Evolutionary conservation across 2,329 filamentous ascomycete genomes (phyloP), one percentile per base, ranked within the genome.

Genomic region (Didymella glomerata): DNA sequence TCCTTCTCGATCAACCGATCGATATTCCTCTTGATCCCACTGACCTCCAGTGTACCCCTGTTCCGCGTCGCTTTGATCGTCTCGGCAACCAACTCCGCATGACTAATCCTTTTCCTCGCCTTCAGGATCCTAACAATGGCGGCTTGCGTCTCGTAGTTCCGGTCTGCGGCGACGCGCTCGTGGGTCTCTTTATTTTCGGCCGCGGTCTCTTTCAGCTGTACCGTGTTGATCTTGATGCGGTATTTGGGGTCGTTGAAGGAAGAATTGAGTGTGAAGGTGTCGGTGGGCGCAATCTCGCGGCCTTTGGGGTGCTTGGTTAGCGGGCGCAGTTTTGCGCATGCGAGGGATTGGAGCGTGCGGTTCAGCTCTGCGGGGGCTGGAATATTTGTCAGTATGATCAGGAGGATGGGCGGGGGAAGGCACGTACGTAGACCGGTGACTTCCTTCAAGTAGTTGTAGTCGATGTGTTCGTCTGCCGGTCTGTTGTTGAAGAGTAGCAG

Each of bases 121-220:
- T 99, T 99, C 91, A 99, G 93, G 72, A 99, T 96, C 18, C 95
- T 84, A 62, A 99, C 95, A 73, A 99, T 96, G 0, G 95, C 94
- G 0, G 95, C 95, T 77, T 99, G 95, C 0, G 93, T 97, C 80
- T 99, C 96, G 71, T 96, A 97, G 72, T 97, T 92, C 49, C 95
- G 84, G 74, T 99, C 95, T 51, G 91, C 90, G 0, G 89, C 89
- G 4, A 99, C 92, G 42, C 92, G 87, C 77, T 97, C 90, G 77
- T 98, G 93, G 1, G 93, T 98, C 69, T 90, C 92, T 78, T 93
- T 91, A 79, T 97, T 97, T 79, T 99, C 95, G 72, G 94, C 90
- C 70, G 90, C 91, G 0, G 95, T 98, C 80, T 99, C 95, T 79
- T 95, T 96, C 49, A 97, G 85, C 79, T 99, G 95, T 68, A 99